Evolutionary conservation across 768 basidiomycete species (phyloP).

Genomic region (Cystofilobasidium capitatum): DNA sequence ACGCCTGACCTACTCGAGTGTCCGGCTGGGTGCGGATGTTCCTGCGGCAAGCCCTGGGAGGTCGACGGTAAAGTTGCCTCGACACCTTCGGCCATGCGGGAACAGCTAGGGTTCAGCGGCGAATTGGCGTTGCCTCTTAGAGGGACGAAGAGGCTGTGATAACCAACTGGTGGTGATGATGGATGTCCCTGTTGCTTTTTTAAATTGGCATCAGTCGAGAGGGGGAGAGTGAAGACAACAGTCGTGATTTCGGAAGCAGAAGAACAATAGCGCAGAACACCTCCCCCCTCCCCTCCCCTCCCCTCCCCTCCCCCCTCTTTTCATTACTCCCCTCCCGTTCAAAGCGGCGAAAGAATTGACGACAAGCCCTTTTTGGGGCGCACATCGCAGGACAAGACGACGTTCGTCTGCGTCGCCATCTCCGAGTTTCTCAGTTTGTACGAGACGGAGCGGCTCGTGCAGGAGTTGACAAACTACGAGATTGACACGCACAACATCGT

Average conservation of each 20-base stretch:
- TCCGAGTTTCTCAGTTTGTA: slow-evolving; percentile 97
- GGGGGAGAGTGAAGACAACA: too few species aligned
- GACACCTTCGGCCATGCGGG: background rate
- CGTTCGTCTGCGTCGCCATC: slow-evolving; percentile 96
- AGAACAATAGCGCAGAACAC: too few species aligned
- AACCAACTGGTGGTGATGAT: too few species aligned
- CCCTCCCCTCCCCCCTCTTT: too few species aligned
- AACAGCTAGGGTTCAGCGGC: background rate
- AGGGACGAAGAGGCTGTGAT: too few species aligned
- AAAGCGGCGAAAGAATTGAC: too few species aligned
- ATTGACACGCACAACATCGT: slow-evolving; percentile 99
- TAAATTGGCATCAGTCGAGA: too few species aligned
- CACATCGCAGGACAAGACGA: slow-evolving; percentile 75
- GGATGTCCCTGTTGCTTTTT: too few species aligned
- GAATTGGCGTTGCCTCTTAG: background rate
- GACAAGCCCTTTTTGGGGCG: too few species aligned
- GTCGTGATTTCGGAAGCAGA: too few species aligned
- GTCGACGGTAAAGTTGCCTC: background rate
- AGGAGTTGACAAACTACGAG: slow-evolving; percentile 77
- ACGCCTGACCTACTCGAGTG: background rate
- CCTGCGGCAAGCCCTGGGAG: slow-evolving; percentile 1
- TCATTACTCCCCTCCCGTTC: too few species aligned
- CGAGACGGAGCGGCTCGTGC: slow-evolving; percentile 95
- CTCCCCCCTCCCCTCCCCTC: too few species aligned
- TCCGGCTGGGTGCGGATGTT: slow-evolving; percentile 16